These are phyloP conservation scores for Calonectria hongkongensis DNA, from an alignment of 2,329 filamentous ascomycete genomes.

Conservation along the genomic window DNA sequence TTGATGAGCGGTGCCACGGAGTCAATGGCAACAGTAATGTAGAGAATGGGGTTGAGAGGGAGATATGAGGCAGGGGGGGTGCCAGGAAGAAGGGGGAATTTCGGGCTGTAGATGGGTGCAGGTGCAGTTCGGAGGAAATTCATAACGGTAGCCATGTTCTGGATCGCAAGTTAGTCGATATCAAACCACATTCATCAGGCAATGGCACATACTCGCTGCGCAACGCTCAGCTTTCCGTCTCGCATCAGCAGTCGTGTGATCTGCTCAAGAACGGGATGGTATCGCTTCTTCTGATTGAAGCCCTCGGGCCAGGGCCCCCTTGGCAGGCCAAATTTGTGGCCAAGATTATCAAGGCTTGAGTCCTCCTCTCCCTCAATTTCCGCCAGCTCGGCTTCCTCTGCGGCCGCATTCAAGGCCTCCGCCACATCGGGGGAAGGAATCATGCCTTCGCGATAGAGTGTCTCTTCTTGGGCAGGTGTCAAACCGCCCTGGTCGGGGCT, in stretches of 20 bases:
- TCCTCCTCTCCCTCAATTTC: slow-evolving; percentile 39
- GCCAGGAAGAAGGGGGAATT: slow-evolving; percentile 83
- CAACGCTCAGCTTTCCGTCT: slow-evolving; percentile 91
- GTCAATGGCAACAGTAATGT: slow-evolving; percentile 93
- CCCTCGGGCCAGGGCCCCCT: slow-evolving; percentile 77
- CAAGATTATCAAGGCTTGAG: slow-evolving; percentile 62
- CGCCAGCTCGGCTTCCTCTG: slow-evolving; percentile 46
- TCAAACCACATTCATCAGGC: background rate
- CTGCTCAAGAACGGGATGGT: slow-evolving; percentile 89
- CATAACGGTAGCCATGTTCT: slow-evolving; percentile 92
- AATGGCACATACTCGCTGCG: slow-evolving; percentile 82
- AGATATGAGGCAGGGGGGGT: slow-evolving; percentile 86
- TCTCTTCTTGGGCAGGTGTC: slow-evolving; percentile 65
- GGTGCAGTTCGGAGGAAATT: slow-evolving; percentile 89
- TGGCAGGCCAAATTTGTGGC: slow-evolving; percentile 88
- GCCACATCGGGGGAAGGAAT: slow-evolving; percentile 61
- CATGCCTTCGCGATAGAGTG: slow-evolving; percentile 64
- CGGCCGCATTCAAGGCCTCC: slow-evolving; percentile 55
- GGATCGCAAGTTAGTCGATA: slow-evolving; percentile 42
- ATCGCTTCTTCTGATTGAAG: slow-evolving; percentile 84
- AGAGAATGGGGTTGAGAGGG: slow-evolving; percentile 90
- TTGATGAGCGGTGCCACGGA: slow-evolving; percentile 92
- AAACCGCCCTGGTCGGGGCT: slow-evolving; percentile 59
- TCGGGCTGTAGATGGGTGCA: slow-evolving; percentile 83
- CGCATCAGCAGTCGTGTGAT: slow-evolving; percentile 93